These are phyloP conservation scores for Aspergillus mulundensis DNA, from an alignment of 495 filamentous ascomycete species.

Conservation along the genomic window DNA sequence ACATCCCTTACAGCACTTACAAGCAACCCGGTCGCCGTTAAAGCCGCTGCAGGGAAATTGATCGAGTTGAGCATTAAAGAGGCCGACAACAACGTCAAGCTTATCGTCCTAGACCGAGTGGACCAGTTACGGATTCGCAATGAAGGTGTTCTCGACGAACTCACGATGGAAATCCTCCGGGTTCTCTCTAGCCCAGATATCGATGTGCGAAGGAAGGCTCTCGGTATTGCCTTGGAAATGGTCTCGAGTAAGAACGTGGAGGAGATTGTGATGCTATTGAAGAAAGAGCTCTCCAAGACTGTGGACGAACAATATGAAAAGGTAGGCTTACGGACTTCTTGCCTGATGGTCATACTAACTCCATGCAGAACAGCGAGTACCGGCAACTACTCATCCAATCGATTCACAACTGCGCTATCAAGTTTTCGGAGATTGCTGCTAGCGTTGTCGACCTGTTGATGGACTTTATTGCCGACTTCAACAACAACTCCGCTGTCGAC, in stretches of 20 bases:
- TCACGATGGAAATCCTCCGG: constrained; percentile 97
- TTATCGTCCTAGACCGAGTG: constrained; percentile 94
- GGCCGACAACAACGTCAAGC: constrained; percentile 97
- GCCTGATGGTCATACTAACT: constrained; percentile 19
- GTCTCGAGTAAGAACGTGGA: constrained; percentile 98
- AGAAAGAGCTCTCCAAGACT: constrained; percentile 96
- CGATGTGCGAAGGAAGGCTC: constrained; percentile 89
- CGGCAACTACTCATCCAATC: constrained; percentile 92
- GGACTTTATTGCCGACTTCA: constrained; percentile 99
- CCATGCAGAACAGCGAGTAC: constrained; percentile 79
- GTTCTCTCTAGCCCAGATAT: constrained; percentile 96
- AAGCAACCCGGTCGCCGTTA: constrained; percentile 95
- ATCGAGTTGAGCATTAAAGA: constrained; percentile 96
- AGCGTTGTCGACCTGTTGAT: constrained; percentile 97
- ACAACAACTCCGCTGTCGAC: constrained; percentile 93
- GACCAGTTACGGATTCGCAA: constrained; percentile 88
- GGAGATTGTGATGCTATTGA: constrained; percentile 91
- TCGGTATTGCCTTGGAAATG: constrained; percentile 92
- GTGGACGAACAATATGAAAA: constrained; percentile 99
- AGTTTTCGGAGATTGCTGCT: constrained; percentile 95
- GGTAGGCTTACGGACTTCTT: constrained; percentile 29
- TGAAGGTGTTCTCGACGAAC: constrained; percentile 87
- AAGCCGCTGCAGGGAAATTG: constrained; percentile 92
- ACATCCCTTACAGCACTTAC: constrained; percentile 93
- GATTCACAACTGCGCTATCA: constrained; percentile 97